Conservation (phyloP, 1,284 basidiomycete species). For the Malassezia caprae region DNA sequence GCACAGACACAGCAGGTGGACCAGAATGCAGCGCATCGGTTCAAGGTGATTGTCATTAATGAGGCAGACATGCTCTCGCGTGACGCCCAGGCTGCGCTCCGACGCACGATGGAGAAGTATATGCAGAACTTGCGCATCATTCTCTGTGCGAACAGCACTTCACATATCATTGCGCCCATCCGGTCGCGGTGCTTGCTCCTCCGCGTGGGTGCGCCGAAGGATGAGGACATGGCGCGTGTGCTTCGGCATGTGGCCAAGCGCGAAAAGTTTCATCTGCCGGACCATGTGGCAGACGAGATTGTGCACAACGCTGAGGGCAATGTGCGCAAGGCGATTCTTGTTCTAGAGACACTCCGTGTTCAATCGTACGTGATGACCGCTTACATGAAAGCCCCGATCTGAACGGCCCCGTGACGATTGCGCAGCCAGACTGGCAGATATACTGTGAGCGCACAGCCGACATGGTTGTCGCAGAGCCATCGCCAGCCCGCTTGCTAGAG, state of each 20-base stretch:
- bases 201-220: constrained; percentile 76
- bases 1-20: constrained; percentile 98
- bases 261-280: constrained; percentile 70
- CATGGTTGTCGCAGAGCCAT: constrained; percentile 80
- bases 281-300: constrained; percentile 64
- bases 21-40: constrained; percentile 82
- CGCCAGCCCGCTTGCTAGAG: constrained; percentile 80
- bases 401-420: constrained; percentile 59
- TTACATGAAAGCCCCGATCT: constrained; percentile 23
- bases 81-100: constrained; percentile 90
- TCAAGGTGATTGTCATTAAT: constrained; percentile 99
- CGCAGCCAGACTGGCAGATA: constrained; percentile 98
- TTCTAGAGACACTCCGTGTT: constrained; percentile 91
- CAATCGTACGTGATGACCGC: constrained; percentile 21
- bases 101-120: constrained; percentile 96
- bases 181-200: constrained; percentile 86
- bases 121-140: constrained; percentile 96
- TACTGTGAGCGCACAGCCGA: constrained; percentile 91
- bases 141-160: constrained; percentile 93
- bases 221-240: constrained; percentile 72
- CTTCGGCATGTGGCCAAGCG: constrained; percentile 68
- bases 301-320: constrained; percentile 76
- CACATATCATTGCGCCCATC: constrained; percentile 92
- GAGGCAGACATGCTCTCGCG: constrained; percentile 89
- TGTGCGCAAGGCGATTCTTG: constrained; percentile 82